Evolutionary conservation across 1,284 basidiomycete genomes (phyloP).

Genomic region (Butyriboletus appendiculatus): DNA sequence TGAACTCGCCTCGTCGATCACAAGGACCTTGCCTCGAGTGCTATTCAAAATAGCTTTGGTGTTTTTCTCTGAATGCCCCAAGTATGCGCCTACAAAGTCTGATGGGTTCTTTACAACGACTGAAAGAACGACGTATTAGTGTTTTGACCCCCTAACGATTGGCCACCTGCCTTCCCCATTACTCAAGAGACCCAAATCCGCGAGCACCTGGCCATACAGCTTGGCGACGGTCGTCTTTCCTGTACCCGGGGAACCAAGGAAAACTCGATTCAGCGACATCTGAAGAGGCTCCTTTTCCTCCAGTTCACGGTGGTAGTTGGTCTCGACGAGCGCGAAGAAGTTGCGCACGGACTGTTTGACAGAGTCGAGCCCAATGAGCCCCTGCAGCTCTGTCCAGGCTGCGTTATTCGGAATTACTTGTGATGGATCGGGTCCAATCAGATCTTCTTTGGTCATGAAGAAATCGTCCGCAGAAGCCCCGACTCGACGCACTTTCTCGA

Average conservation of each 20-base stretch:
- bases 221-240: constrained; percentile 68
- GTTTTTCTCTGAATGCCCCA: constrained; percentile 62
- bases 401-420: constrained; percentile 43
- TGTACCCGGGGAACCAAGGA: constrained; percentile 63
- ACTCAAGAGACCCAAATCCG: constrained; percentile 57
- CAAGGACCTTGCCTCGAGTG: constrained; percentile 61
- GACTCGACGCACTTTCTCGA: constrained; percentile 41
- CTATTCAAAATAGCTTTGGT: constrained; percentile 60
- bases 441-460: constrained; percentile 49
- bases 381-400: constrained; percentile 52
- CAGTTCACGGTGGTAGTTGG: constrained; percentile 61
- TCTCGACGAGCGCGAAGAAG: constrained; percentile 45
- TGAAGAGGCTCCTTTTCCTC: constrained; percentile 50
- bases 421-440: constrained; percentile 64
- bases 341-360: constrained; percentile 56
- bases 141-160: neutral
- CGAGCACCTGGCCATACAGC: constrained; percentile 59
- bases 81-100: constrained; percentile 55
- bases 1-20: constrained; percentile 60
- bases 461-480: constrained; percentile 50
- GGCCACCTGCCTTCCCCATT: constrained; percentile 57
- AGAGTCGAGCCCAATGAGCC: constrained; percentile 49
- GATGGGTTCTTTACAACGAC: constrained; percentile 65
- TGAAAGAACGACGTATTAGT: constrained; percentile 26
- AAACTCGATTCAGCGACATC: constrained; percentile 61